These are phyloP conservation scores for Fusarium sp. DNA, from an alignment of 2,329 filamentous ascomycete species.

Conservation along the genomic window DNA sequence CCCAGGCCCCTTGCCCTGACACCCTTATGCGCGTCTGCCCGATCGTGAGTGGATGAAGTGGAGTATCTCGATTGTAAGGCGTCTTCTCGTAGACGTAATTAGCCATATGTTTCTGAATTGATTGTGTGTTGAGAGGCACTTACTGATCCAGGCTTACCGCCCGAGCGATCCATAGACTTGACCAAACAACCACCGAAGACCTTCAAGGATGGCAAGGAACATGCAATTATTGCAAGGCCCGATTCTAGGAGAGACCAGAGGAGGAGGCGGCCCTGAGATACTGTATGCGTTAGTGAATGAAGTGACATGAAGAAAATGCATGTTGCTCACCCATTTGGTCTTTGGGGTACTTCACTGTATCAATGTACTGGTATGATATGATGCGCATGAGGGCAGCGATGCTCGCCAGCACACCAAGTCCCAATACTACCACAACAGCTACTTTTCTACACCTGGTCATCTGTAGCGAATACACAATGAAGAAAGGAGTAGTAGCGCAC, in stretches of 20 bases:
- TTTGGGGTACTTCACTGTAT: conserved; percentile 10
- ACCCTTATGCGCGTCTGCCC: conserved; percentile 12
- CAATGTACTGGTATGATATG: conserved; percentile 31
- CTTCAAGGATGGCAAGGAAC: conserved; percentile 26
- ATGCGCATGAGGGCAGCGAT: conserved; percentile 34
- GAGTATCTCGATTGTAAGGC: not conserved
- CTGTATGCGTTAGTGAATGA: not conserved
- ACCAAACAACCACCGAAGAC: conserved; percentile 18
- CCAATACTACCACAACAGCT: conserved; percentile 20
- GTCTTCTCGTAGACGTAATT: not conserved
- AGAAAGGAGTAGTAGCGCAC: conserved; percentile 49
- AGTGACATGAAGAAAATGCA: rapidly evolving
- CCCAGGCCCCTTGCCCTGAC: conserved; percentile 18
- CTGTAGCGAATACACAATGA: conserved; percentile 46
- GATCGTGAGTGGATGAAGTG: conserved; percentile 3
- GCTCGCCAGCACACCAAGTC: conserved; percentile 30
- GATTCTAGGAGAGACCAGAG: conserved; percentile 31
- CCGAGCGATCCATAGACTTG: conserved; percentile 17
- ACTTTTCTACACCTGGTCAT: conserved; percentile 45
- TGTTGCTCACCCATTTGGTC: conserved; percentile 14
- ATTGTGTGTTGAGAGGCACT: rapidly evolving
- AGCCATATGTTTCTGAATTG: rapidly evolving
- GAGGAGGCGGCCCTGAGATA: conserved; percentile 24
- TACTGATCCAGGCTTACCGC: conserved; percentile 11
- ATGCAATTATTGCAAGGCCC: conserved; percentile 28